Conservation (phyloP, 441 rosid species). For the Breynia disticha region DNA sequence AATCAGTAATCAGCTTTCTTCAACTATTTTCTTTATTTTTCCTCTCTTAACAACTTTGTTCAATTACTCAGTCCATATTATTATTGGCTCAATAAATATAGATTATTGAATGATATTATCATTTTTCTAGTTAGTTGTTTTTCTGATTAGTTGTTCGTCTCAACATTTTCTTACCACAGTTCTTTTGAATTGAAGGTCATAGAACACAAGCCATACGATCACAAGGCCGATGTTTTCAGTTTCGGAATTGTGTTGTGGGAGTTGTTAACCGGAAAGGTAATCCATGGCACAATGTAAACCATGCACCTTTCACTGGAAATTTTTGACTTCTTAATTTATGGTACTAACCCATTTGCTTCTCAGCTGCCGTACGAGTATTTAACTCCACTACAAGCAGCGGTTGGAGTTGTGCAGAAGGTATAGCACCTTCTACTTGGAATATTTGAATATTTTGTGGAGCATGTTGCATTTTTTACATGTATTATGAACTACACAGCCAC, state of each 20-base stretch:
- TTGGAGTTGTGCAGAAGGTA: constrained; percentile 96
- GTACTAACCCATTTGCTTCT: constrained; percentile 14
- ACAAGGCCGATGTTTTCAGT: constrained; percentile 89
- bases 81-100: too few relatives aligned
- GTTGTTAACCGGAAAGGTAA: constrained; percentile 85
- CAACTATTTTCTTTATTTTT: too few relatives aligned
- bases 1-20: too few relatives aligned
- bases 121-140: constrained; percentile 9
- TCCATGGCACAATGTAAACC: constrained; percentile 1
- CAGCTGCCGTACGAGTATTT: constrained; percentile 80
- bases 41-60: too few relatives aligned
- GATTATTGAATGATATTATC: neutral
- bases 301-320: neutral
- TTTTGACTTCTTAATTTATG: neutral
- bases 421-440: neutral
- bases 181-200: constrained; percentile 64
- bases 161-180: constrained; percentile 18
- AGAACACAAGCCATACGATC: constrained; percentile 85
- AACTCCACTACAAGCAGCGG: constrained; percentile 94
- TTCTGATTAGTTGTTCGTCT: constrained; percentile 13
- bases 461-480: neutral
- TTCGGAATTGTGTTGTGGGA: constrained; percentile 90
- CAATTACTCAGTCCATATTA: too few relatives aligned
- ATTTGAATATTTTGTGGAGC: neutral
- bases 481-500: too few relatives aligned